A percentile compares a stretch with the other conserved stretches of the same genome.
Evolutionary conservation across 2,329 filamentous ascomycete genomes (phyloP).

Genomic region (Fusarium liriodendri): DNA sequence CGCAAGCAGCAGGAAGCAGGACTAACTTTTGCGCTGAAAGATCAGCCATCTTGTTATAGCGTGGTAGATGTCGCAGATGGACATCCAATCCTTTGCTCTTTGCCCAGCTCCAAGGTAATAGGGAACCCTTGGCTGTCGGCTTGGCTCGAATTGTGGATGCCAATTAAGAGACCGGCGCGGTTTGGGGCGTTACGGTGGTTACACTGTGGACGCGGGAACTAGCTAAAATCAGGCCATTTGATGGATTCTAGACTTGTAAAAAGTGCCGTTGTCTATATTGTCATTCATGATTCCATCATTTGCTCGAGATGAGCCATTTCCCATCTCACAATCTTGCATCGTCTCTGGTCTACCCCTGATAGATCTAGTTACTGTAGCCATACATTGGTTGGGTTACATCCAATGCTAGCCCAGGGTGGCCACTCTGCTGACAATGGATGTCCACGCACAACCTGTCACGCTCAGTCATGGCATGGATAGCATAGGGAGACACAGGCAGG

Average conservation of each 20-base stretch:
- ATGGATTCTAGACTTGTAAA: conserved; percentile 23
- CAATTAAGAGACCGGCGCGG: neutral
- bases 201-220: conserved; percentile 18
- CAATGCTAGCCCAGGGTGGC: neutral
- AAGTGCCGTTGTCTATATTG: neutral
- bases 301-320: conserved; percentile 6
- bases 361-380: neutral
- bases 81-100: neutral
- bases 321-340: neutral
- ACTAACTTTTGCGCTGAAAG: neutral
- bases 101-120: neutral
- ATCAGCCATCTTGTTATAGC: neutral
- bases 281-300: neutral
- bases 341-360: neutral
- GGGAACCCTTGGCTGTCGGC: neutral
- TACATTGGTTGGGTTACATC: neutral
- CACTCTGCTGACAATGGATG: neutral
- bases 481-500: neutral
- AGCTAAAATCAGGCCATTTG: conserved; percentile 26
- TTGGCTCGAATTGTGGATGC: neutral
- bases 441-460: too few species aligned
- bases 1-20: neutral
- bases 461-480: too few species aligned
- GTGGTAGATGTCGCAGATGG: neutral
- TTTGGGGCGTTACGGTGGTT: conserved; percentile 10